Evolutionary conservation across 805 yeast species (phyloP).

Genomic region (Saturnispora halmiae): DNA sequence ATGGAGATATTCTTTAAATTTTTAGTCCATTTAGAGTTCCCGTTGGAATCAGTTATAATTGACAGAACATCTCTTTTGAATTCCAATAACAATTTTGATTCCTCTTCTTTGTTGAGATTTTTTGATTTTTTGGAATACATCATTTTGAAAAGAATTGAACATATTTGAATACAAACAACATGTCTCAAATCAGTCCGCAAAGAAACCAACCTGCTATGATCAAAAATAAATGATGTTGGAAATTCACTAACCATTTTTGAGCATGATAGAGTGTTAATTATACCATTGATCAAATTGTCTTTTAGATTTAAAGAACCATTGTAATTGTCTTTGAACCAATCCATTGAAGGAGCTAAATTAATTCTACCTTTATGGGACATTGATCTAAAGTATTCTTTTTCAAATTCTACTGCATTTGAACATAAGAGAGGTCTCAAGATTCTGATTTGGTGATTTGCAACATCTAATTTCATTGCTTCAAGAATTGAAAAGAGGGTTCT

Average conservation of each 20-base stretch:
- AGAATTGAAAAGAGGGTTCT: slow-evolving; percentile 70
- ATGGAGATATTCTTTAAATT: slow-evolving; percentile 65
- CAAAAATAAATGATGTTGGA: slow-evolving; percentile 78
- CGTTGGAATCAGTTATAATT: slow-evolving; percentile 76
- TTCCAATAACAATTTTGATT: slow-evolving; percentile 27
- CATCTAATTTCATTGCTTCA: slow-evolving; percentile 92
- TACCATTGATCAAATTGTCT: slow-evolving; percentile 39
- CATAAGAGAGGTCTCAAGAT: slow-evolving; percentile 74
- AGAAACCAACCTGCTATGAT: slow-evolving; percentile 67
- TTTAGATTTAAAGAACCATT: slow-evolving; percentile 11
- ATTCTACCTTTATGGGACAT: slow-evolving; percentile 47
- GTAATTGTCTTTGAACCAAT: slow-evolving; percentile 49
- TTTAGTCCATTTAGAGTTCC: slow-evolving; percentile 85
- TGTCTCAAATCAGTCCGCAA: slow-evolving; percentile 82
- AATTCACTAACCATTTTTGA: slow-evolving; percentile 74
- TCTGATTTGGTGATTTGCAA: slow-evolving; percentile 89
- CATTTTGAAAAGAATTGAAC: slow-evolving; percentile 65
- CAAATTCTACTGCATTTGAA: slow-evolving; percentile 83
- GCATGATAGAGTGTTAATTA: slow-evolving; percentile 60
- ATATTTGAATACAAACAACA: slow-evolving; percentile 68
- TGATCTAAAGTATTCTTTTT: slow-evolving; percentile 67
- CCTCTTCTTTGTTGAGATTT: slow-evolving; percentile 28
- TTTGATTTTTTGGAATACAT: slow-evolving; percentile 34
- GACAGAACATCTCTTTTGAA: slow-evolving; percentile 67
- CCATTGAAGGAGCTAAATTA: slow-evolving; percentile 48